phyloP scores from a whole-genome alignment of 208 protist genomes.

The Trypanosoma brucei region DNA sequence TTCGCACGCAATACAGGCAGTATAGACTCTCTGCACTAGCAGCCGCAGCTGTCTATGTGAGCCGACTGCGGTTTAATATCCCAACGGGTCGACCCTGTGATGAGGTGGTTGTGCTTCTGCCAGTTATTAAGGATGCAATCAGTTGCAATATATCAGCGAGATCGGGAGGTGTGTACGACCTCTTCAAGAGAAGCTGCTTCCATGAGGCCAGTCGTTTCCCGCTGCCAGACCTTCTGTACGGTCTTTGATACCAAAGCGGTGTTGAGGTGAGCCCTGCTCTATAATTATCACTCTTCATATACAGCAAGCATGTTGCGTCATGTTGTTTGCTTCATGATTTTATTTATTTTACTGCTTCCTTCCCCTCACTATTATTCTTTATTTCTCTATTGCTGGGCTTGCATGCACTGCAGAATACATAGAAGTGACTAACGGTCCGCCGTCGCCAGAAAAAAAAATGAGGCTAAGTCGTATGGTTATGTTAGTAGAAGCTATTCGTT shows the following conservation, averaged over 20 bases:
- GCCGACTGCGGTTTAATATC: conserved; percentile 34
- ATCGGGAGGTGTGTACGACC: conserved; percentile 30
- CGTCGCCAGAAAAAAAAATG: too few species aligned
- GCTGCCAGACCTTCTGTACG: conserved; percentile 11
- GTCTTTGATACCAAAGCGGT: neutral
- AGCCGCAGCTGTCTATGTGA: conserved; percentile 59
- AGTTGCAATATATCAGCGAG: conserved; percentile 6
- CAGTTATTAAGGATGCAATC: conserved; percentile 29
- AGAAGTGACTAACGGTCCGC: too few species aligned
- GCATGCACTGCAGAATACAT: too few species aligned
- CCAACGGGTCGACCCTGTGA: conserved; percentile 36
- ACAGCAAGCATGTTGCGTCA: neutral
- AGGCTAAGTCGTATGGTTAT: too few species aligned
- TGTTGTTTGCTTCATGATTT: too few species aligned
- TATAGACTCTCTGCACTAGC: conserved; percentile 50
- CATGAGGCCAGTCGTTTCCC: conserved; percentile 36
- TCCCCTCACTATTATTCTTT: too few species aligned
- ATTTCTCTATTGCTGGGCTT: too few species aligned
- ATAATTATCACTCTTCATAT: neutral
- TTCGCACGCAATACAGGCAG: conserved; percentile 56
- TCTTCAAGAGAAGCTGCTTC: conserved; percentile 35
- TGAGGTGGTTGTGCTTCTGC: conserved; percentile 34
- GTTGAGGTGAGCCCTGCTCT: neutral
- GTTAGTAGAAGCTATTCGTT: too few species aligned
- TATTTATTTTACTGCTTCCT: too few species aligned